A percentile compares a stretch with the other conserved stretches of the same genome.
phyloP scores from a whole-genome alignment of 2,329 filamentous ascomycete genomes.

The Monosporascus sp. region DNA sequence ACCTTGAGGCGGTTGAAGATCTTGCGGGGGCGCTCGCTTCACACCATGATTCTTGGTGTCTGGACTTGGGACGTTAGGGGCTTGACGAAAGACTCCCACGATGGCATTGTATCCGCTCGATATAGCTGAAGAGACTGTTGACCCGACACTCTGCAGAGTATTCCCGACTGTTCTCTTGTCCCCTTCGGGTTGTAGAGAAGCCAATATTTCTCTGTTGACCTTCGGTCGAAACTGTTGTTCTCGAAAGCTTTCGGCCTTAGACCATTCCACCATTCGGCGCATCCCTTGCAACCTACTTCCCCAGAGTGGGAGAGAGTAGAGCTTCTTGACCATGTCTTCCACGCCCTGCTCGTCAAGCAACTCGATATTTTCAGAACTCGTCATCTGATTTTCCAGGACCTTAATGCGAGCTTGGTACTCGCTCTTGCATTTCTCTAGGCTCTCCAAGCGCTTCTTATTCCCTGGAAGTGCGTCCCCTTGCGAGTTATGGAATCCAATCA shows the following conservation, averaged over 20 bases:
- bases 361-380: neutral
- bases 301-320: conserved; percentile 2
- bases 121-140: neutral
- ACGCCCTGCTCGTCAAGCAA: conserved; percentile 4
- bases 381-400: conserved; percentile 1
- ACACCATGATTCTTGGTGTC: neutral
- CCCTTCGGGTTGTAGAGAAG: neutral
- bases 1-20: neutral
- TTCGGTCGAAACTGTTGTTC: conserved; percentile 4
- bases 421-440: conserved; percentile 2
- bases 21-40: neutral
- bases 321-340: conserved; percentile 3
- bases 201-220: neutral
- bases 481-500: conserved; percentile 14
- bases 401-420: conserved; percentile 2
- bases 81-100: neutral
- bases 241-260: neutral
- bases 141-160: neutral
- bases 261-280: conserved; percentile 2
- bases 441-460: conserved; percentile 2
- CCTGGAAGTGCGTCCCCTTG: neutral
- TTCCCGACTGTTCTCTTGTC: neutral
- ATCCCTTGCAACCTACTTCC: conserved; percentile 3
- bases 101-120: neutral
- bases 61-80: neutral